A percentile compares a stretch with the other conserved stretches of the same genome.
Evolutionary conservation across 2,329 filamentous ascomycete species (phyloP).

Genomic region (Fusarium brevicatenulatum): DNA sequence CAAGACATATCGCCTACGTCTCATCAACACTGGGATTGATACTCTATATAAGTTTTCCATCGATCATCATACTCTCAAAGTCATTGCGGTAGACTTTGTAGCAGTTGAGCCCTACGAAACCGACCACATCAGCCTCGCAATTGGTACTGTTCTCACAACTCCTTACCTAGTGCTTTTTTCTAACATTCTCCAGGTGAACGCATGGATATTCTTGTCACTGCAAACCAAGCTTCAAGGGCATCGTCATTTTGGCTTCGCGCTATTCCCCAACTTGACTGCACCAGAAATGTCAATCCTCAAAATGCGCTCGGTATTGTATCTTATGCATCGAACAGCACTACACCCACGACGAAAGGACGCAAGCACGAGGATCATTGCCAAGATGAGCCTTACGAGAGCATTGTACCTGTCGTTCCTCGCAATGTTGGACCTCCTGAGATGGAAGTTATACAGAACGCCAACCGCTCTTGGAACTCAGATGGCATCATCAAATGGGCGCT

Average conservation of each 20-base stretch:
- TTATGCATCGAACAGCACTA: constrained; percentile 47
- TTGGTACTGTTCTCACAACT: constrained; percentile 46
- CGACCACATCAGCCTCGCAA: constrained; percentile 60
- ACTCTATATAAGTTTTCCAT: constrained; percentile 60
- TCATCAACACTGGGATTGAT: constrained; percentile 61
- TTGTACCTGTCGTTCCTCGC: constrained; percentile 50
- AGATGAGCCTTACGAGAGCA: constrained; percentile 49
- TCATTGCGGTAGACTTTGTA: constrained; percentile 68
- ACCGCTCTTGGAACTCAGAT: constrained; percentile 40
- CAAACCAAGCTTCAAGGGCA: constrained; percentile 48
- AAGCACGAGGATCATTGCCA: constrained; percentile 44
- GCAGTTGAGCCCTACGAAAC: constrained; percentile 66
- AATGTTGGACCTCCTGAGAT: constrained; percentile 46
- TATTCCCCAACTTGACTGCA: constrained; percentile 56
- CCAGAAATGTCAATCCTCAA: constrained; percentile 51
- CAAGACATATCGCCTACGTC: constrained; percentile 57
- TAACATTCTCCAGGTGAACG: constrained; percentile 54
- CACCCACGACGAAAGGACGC: constrained; percentile 23
- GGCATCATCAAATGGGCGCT: constrained; percentile 60
- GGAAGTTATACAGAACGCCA: constrained; percentile 45
- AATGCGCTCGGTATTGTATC: constrained; percentile 62
- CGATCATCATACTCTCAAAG: constrained; percentile 66
- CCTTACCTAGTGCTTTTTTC: not conserved
- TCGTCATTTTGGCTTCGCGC: constrained; percentile 62
- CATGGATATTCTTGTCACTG: constrained; percentile 59